These are phyloP conservation scores for Calophaca sinica DNA, from an alignment of 306 rosid genomes.

Conservation along the genomic window DNA sequence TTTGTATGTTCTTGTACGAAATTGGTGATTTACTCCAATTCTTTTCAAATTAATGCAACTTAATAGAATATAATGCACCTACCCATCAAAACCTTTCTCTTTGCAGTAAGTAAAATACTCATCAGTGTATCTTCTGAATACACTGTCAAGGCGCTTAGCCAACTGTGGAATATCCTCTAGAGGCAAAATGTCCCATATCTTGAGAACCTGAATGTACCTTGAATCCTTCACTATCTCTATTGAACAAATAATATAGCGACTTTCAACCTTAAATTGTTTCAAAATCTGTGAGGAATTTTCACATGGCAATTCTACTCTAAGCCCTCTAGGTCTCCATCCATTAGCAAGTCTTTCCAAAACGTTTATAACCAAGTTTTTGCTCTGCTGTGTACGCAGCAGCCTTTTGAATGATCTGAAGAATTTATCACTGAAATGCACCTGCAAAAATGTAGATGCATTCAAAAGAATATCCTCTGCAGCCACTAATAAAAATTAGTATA, in stretches of 20 bases:
- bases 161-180: slow-evolving; percentile 58
- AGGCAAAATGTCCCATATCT: slow-evolving; percentile 67
- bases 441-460: not conserved
- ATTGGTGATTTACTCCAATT: no score
- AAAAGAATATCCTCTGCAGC: no score
- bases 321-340: slow-evolving; percentile 70
- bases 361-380: slow-evolving; percentile 50
- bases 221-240: slow-evolving; percentile 55
- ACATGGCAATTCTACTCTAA: slow-evolving; percentile 30
- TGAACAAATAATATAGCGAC: slow-evolving; percentile 55
- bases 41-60: not conserved
- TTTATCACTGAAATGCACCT: slow-evolving; percentile 64
- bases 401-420: slow-evolving; percentile 67
- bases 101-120: slow-evolving; percentile 58
- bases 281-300: slow-evolving; percentile 53
- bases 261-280: slow-evolving; percentile 62
- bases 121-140: slow-evolving; percentile 55
- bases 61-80: slow-evolving; percentile 2
- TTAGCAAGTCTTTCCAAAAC: slow-evolving; percentile 58
- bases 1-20: no score
- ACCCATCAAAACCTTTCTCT: slow-evolving; percentile 56
- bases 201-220: slow-evolving; percentile 58
- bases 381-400: slow-evolving; percentile 13
- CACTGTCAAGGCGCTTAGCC: slow-evolving; percentile 50
- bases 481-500: no score